Evolutionary conservation across 192 early-diverging fungal species (phyloP).

Genomic region (Gaertneriomyces sp.): DNA sequence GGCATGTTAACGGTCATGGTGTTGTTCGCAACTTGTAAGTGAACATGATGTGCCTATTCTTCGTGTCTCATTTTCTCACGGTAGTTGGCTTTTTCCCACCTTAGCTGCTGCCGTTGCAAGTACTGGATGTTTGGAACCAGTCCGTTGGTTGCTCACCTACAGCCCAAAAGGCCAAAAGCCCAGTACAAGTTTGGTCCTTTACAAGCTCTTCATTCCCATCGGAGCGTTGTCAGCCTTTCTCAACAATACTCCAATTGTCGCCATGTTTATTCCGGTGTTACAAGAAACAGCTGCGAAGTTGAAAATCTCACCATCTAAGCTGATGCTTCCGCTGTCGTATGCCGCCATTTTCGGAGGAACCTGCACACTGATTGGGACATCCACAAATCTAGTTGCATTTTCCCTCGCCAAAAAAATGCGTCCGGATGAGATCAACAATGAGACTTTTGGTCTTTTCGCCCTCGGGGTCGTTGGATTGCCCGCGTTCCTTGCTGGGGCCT

Average conservation of each 20-base stretch:
- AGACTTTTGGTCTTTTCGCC: constrained; percentile 14
- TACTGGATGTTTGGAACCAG: too few species aligned
- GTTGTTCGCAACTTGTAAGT: neutral
- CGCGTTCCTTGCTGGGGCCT: neutral
- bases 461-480: constrained; percentile 7
- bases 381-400: constrained; percentile 10
- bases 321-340: constrained; percentile 17
- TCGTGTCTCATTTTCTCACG: too few species aligned
- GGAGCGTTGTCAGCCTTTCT: neutral
- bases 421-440: constrained; percentile 20
- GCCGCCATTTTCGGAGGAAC: constrained; percentile 7
- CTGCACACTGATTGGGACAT: constrained; percentile 8
- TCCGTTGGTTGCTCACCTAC: constrained; percentile 2
- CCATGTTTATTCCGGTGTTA: constrained; percentile 4
- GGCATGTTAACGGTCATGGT: constrained; percentile 15
- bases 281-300: neutral
- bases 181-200: neutral
- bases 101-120: too few species aligned
- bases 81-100: too few species aligned
- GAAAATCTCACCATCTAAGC: constrained; percentile 10
- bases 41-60: neutral
- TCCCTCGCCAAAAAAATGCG: constrained; percentile 7
- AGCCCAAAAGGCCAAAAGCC: neutral
- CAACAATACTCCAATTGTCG: constrained; percentile 2
- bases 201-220: constrained; percentile 1